Base-by-base conservation (phyloP, 345 rosid species). In the Salix udensis region DNA sequence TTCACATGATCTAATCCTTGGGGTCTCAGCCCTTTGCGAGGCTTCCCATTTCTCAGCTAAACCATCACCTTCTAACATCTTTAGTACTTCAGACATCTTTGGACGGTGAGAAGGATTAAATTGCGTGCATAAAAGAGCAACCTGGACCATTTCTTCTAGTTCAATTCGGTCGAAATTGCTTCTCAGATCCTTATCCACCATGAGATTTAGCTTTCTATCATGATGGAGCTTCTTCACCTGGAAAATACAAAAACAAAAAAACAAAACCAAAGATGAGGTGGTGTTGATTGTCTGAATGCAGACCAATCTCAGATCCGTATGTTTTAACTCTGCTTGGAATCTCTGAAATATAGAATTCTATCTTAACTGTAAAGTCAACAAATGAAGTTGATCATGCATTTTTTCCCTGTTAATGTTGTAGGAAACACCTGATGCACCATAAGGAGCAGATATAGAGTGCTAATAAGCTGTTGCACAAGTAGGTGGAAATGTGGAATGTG, bases 151-250 rank as follows among this genome's bases (percentile, higher is more conserved):
- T 71, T 90, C 93, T 86, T 87, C 93, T 39, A 94, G 76, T 79
- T 94, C 98, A 30, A 90, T 80, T 81, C 88, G 82, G 79, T 91
- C 95, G 8, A 80, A 91, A 52, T 86, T 87, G 13, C 84, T 87
- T 75, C 77, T 86, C 0, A 94, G 80, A 88, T 94, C 97, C 82
- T 90, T 91, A 78, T 94, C 98, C 76, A 92, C 92, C 85, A 94
- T 74, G 3, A 86, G 86, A 78, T 79, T 85, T 42, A 91, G 82
- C 74, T 90, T 94, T 65, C 94, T 93, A 66, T 94, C 98, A 79
- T 84, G 90, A 83, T 90, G 97, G 78, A 94, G 87, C 83, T 91
- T 91, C 89, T 90, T 94, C 71, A 94, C 98, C 98, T 94, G 88
- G 4, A 40, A 73, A 81, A 80, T n/a, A 46, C 2, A 62, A 28